These are phyloP conservation scores for Tetrapisispora pingtungensis DNA, from an alignment of 805 yeast genomes.

Conservation along the genomic window DNA sequence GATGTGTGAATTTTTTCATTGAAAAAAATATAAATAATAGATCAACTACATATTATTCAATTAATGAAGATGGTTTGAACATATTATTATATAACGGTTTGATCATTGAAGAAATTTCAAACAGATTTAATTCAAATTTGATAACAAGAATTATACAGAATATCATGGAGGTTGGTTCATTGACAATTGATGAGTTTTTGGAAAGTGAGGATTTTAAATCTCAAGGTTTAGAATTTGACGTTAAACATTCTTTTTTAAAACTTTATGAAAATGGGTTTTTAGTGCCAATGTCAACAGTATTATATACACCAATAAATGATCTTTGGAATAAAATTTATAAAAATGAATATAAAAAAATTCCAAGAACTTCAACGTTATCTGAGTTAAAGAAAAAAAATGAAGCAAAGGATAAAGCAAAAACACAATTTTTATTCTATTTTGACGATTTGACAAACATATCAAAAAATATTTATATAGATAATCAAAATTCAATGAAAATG, in stretches of 20 bases:
- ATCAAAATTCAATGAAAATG: constrained; percentile 30
- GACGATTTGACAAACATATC: constrained; percentile 24
- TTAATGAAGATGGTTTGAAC: constrained; percentile 55
- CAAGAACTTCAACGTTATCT: constrained; percentile 34
- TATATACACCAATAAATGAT: constrained; percentile 31
- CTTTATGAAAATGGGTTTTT: constrained; percentile 44
- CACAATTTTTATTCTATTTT: constrained; percentile 30
- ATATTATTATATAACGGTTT: constrained; percentile 68
- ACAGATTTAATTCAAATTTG: constrained; percentile 18
- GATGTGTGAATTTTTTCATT: constrained; percentile 60
- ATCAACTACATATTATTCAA: constrained; percentile 40
- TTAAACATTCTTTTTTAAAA: constrained; percentile 33
- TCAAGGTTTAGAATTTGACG: constrained; percentile 14
- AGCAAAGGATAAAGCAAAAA: constrained; percentile 44
- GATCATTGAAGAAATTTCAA: constrained; percentile 45
- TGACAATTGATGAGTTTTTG: constrained; percentile 46
- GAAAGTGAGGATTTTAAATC: constrained; percentile 20
- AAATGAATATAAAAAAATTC: constrained; percentile 31
- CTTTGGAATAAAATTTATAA: constrained; percentile 34
- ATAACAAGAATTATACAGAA: constrained; percentile 50
- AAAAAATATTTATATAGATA: constrained; percentile 23
- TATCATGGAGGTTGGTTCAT: constrained; percentile 57
- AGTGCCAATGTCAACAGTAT: constrained; percentile 35
- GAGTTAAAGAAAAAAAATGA: constrained; percentile 50
- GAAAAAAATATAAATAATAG: constrained; percentile 29